Evolutionary conservation across 2,329 filamentous ascomycete species (phyloP).

Genomic region (Alternaria gansuensis): DNA sequence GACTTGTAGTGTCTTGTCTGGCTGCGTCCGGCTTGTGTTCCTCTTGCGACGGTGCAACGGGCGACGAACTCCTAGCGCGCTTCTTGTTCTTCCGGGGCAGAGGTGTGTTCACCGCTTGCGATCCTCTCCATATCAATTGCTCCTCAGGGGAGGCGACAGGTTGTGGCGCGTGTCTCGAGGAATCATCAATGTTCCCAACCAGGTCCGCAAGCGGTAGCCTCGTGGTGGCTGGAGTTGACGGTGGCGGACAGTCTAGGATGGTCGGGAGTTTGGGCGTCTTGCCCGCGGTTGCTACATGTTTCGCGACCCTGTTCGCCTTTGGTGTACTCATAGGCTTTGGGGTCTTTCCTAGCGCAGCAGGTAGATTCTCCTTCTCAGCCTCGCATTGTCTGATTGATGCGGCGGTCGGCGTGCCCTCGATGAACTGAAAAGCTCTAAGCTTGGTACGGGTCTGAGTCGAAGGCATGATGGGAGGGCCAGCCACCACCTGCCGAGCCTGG

Average conservation of each 20-base stretch:
- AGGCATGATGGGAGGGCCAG: constrained; percentile 57
- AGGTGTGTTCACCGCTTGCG: constrained; percentile 56
- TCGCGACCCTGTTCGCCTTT: constrained; percentile 30
- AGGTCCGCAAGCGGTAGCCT: constrained; percentile 68
- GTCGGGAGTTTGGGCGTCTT: constrained; percentile 42
- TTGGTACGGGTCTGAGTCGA: constrained; percentile 64
- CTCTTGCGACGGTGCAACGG: constrained; percentile 52
- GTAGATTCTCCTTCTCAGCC: constrained; percentile 58
- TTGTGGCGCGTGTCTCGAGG: constrained; percentile 58
- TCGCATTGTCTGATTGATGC: constrained; percentile 37
- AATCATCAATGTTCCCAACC: constrained; percentile 68
- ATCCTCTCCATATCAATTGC: constrained; percentile 66
- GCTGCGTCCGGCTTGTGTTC: constrained; percentile 43
- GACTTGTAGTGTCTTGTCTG: constrained; percentile 51
- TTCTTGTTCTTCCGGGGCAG: constrained; percentile 55
- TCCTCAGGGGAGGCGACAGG: constrained; percentile 67
- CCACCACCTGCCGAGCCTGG: constrained; percentile 45
- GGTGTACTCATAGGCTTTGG: constrained; percentile 30
- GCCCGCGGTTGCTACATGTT: constrained; percentile 27
- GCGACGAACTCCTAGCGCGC: constrained; percentile 59
- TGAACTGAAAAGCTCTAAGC: constrained; percentile 64
- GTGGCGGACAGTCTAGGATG: constrained; percentile 51
- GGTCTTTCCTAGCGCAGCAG: constrained; percentile 15
- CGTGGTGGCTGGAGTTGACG: constrained; percentile 67
- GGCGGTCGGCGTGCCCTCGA: constrained; percentile 48